These are phyloP conservation scores for Cucumis melo DNA, from an alignment of 306 rosid genomes.

Conservation along the genomic window DNA sequence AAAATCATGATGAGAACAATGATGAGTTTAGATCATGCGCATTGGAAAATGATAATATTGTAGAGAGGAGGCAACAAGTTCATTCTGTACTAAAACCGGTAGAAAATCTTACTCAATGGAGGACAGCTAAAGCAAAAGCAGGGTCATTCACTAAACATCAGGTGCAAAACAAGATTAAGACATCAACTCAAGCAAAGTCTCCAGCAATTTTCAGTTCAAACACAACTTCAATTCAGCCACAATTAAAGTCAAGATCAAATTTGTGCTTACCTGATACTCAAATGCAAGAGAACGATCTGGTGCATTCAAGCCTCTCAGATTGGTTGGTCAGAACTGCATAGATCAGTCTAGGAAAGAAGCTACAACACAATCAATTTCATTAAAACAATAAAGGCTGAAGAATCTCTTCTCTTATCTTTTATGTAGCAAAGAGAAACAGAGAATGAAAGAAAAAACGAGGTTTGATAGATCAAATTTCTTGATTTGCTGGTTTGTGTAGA, in stretches of 20 bases:
- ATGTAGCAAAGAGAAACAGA: neutral
- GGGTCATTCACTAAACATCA: conserved; percentile 28
- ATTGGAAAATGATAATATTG: neutral
- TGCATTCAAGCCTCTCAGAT: conserved; percentile 66
- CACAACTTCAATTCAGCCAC: conserved; percentile 14
- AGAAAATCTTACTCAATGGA: conserved; percentile 80
- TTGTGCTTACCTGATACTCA: conserved; percentile 35
- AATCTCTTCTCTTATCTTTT: neutral
- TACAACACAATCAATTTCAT: neutral
- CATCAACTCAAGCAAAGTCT: conserved; percentile 12
- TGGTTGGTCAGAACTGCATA: conserved; percentile 27
- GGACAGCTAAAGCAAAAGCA: conserved; percentile 64
- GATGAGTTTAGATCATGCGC: conserved; percentile 5
- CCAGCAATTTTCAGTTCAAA: conserved; percentile 13
- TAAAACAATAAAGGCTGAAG: neutral
- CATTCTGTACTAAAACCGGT: conserved; percentile 65
- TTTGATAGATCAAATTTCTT: neutral
- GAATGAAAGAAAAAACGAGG: neutral
- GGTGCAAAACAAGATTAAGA: conserved; percentile 50
- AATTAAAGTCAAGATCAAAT: conserved; percentile 18
- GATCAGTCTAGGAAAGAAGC: neutral
- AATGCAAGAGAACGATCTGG: conserved; percentile 39
- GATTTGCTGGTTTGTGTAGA: neutral
- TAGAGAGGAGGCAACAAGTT: conserved; percentile 14
- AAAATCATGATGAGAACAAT: conserved; percentile 24